Evolutionary conservation across 169 alveolate species (phyloP).

Genomic region (Plasmodium falciparum): DNA sequence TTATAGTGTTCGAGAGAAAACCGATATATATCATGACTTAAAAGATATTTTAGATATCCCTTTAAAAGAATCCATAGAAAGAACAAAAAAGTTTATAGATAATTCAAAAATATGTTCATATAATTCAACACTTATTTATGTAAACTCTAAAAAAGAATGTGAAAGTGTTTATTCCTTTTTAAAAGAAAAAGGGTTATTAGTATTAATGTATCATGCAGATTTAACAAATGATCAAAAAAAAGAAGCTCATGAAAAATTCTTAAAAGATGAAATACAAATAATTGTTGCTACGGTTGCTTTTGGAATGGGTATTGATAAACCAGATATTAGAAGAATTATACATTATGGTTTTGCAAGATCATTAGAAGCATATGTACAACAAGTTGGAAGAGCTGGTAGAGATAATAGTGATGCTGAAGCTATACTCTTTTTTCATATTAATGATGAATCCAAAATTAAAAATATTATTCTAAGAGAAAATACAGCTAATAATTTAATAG

Average conservation of each 20-base stretch:
- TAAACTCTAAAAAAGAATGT: constrained; percentile 65
- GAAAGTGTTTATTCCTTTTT: constrained; percentile 32
- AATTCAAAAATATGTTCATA: constrained; percentile 69
- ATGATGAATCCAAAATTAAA: constrained; percentile 62
- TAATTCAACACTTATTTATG: constrained; percentile 69
- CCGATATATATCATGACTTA: constrained; percentile 28
- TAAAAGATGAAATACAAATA: constrained; percentile 95
- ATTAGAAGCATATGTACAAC: constrained; percentile 97
- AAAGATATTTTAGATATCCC: constrained; percentile 58
- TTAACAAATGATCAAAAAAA: constrained; percentile 82
- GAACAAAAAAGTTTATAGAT: constrained; percentile 52
- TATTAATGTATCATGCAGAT: constrained; percentile 86
- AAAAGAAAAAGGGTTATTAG: constrained; percentile 25
- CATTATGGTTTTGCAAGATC: constrained; percentile 98
- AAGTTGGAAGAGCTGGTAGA: constrained; percentile 98
- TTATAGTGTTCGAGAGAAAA: constrained; percentile 40
- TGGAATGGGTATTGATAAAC: constrained; percentile 99
- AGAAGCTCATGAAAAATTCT: constrained; percentile 86
- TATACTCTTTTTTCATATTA: constrained; percentile 50
- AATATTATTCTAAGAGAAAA: constrained; percentile 51
- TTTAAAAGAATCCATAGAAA: neutral
- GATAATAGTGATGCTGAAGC: constrained; percentile 82
- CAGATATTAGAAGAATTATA: constrained; percentile 97
- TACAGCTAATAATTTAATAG: constrained; percentile 43
- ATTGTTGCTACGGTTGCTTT: constrained; percentile 99